Conservation (phyloP, 2,329 filamentous ascomycete species). For the Stagonosporopsis tanaceti region DNA sequence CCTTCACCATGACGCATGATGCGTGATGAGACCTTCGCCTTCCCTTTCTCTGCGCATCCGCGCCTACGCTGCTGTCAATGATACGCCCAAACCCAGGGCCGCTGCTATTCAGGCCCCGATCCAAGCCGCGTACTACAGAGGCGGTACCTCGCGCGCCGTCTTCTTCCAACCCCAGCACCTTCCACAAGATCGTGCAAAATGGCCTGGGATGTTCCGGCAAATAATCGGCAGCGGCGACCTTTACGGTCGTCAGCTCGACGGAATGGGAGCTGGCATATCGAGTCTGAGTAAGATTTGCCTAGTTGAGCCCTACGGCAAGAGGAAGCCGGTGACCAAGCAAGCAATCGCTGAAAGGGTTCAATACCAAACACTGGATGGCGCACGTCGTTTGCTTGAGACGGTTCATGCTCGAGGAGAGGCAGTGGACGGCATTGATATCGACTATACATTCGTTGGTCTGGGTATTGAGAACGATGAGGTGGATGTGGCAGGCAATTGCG, state of each 20-base stretch:
- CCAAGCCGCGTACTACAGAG: slow-evolving; percentile 68
- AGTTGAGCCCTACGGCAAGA: slow-evolving; percentile 54
- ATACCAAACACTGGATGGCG: slow-evolving; percentile 12
- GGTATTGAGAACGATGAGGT: slow-evolving; percentile 68
- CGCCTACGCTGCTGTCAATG: slow-evolving; percentile 16
- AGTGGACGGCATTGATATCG: slow-evolving; percentile 58
- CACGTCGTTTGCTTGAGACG: slow-evolving; percentile 2
- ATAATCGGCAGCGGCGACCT: slow-evolving; percentile 71
- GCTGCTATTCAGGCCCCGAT: slow-evolving; percentile 29
- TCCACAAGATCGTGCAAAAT: slow-evolving; percentile 55
- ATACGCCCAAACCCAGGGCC: slow-evolving; percentile 16
- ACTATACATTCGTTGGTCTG: slow-evolving; percentile 76
- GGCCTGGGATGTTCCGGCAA: slow-evolving; percentile 64
- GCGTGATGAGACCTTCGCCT: slow-evolving; percentile 34
- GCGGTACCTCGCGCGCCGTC: slow-evolving; percentile 74
- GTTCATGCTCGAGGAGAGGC: slow-evolving; percentile 9
- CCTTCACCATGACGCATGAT: slow-evolving; percentile 18
- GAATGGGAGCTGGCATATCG: slow-evolving; percentile 73
- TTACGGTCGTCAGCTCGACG: slow-evolving; percentile 74
- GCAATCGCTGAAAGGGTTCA: slow-evolving; percentile 18
- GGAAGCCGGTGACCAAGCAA: slow-evolving; percentile 9
- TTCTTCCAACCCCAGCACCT: slow-evolving; percentile 65
- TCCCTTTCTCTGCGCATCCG: slow-evolving; percentile 27
- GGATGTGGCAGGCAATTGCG: slow-evolving; percentile 75
- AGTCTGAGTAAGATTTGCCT: slow-evolving; percentile 76